Percentiles rank a stretch among this genome's conserved stretches.
Evolutionary conservation across 768 basidiomycete genomes (phyloP).

Genomic region (Leccinum ochraceum): DNA sequence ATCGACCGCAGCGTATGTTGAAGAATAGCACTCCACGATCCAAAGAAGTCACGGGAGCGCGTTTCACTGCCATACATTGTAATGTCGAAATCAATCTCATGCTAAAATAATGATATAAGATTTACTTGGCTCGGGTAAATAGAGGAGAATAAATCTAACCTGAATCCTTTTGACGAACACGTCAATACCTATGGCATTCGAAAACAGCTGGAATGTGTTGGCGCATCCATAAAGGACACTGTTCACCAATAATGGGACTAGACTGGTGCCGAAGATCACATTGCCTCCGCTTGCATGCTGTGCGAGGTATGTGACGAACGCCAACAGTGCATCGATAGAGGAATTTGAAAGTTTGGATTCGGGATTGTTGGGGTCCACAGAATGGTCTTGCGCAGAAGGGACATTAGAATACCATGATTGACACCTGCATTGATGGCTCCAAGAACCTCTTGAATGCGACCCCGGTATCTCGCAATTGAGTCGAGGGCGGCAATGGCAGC

Average conservation of each 20-base stretch:
- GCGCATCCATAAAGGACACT: slow-evolving; percentile 88
- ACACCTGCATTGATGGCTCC: slow-evolving; percentile 93
- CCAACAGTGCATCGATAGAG: slow-evolving; percentile 81
- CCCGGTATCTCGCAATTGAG: too few species aligned
- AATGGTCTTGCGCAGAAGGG: slow-evolving; percentile 80
- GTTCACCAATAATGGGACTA: slow-evolving; percentile 87
- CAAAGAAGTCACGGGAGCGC: slow-evolving; percentile 46
- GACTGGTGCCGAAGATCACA: slow-evolving; percentile 93
- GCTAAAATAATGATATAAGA: slow-evolving; percentile 39
- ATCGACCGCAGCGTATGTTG: slow-evolving; percentile 90
- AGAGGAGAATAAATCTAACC: slow-evolving; percentile 45
- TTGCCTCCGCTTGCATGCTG: slow-evolving; percentile 84
- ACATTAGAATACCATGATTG: slow-evolving; percentile 94
- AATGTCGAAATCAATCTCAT: slow-evolving; percentile 68
- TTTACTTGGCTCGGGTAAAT: not conserved
- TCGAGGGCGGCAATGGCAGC: too few species aligned
- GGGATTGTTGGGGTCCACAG: slow-evolving; percentile 61
- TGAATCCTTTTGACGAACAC: slow-evolving; percentile 84
- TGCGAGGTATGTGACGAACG: slow-evolving; percentile 85
- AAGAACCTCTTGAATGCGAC: slow-evolving; percentile 59
- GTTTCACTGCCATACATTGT: slow-evolving; percentile 50
- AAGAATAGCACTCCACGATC: slow-evolving; percentile 66
- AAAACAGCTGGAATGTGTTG: slow-evolving; percentile 86
- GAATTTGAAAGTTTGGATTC: slow-evolving; percentile 68
- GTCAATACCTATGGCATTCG: slow-evolving; percentile 80